These are phyloP conservation scores for Cotoneaster glaucophyllus DNA, from an alignment of 306 rosid species.

Conservation along the genomic window DNA sequence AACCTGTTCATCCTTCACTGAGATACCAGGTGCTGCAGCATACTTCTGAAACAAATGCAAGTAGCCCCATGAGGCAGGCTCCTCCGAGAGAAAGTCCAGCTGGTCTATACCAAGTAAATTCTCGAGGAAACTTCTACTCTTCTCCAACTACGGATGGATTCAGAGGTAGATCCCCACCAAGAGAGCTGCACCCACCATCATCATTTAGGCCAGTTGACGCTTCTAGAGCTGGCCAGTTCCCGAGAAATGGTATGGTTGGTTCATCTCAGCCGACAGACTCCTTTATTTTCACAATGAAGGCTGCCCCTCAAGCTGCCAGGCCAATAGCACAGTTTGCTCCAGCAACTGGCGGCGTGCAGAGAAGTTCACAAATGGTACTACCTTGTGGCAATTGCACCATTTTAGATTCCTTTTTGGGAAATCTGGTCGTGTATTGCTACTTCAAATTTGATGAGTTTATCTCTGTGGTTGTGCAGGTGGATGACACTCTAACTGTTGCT, in stretches of 20 bases:
- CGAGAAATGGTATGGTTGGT: conserved; percentile 22
- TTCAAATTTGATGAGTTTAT: background rate
- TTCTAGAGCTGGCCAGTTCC: conserved; percentile 28
- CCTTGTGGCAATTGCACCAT: conserved; percentile 1
- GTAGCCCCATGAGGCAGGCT: conserved; percentile 5
- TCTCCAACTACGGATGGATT: conserved; percentile 22
- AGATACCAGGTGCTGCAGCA: conserved; percentile 21
- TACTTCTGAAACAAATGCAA: conserved; percentile 23
- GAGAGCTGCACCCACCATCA: conserved; percentile 26
- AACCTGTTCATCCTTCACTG: conserved; percentile 20
- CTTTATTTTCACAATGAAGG: conserved; percentile 16
- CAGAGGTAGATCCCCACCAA: conserved; percentile 39
- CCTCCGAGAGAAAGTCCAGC: conserved; percentile 28
- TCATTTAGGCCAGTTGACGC: conserved; percentile 21
- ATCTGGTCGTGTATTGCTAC: background rate
- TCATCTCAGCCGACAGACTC: conserved; percentile 26
- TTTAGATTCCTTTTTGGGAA: background rate
- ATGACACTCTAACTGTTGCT: conserved; percentile 34
- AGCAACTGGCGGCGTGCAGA: conserved; percentile 24
- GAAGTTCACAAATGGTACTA: conserved; percentile 28
- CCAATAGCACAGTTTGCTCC: conserved; percentile 20
- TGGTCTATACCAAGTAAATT: conserved; percentile 25
- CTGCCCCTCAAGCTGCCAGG: conserved; percentile 26
- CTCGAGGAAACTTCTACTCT: conserved; percentile 21
- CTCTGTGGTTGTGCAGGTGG: conserved; percentile 24